phyloP scores from a whole-genome alignment of 1,284 basidiomycete species.

The Microstroma glucosiphilum region DNA sequence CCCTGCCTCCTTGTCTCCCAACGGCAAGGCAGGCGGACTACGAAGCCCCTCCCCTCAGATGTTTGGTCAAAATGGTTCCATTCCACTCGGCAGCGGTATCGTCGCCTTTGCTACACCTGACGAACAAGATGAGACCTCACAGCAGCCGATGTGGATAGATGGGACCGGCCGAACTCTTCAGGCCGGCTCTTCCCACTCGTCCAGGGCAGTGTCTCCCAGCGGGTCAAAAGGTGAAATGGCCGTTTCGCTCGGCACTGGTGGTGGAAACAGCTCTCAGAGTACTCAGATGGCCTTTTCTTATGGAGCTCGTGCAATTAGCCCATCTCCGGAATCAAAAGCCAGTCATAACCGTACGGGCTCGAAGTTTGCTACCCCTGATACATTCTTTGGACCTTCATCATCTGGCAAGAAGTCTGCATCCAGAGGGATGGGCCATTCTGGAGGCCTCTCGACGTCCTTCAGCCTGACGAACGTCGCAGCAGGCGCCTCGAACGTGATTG shows the following conservation, averaged over 20 bases:
- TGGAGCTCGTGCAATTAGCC: not conserved
- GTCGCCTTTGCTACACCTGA: constrained; percentile 17
- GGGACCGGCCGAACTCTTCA: not conserved
- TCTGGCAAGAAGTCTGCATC: no score
- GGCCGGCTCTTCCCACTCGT: no score
- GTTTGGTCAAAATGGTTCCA: not conserved
- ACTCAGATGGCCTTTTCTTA: no score
- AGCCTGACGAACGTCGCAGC: constrained; percentile 3
- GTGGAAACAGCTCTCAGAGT: no score
- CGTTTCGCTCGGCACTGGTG: no score
- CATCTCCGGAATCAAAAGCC: not conserved
- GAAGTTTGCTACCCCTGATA: constrained; percentile 17
- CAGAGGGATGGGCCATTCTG: no score
- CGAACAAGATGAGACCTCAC: not conserved
- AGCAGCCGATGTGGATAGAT: not conserved
- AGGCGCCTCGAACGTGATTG: constrained; percentile 3
- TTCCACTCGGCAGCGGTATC: not conserved
- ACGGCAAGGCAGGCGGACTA: not conserved
- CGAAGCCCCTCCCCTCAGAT: not conserved
- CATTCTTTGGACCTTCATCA: not conserved
- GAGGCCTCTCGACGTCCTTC: constrained; percentile 4
- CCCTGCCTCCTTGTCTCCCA: not conserved
- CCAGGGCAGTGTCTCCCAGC: constrained; percentile 5
- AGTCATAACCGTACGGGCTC: constrained; percentile 23
- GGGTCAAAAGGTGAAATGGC: not conserved